Evolutionary conservation across 805 yeast genomes (phyloP).

Genomic region (Ogataea nakhonphanomensis): DNA sequence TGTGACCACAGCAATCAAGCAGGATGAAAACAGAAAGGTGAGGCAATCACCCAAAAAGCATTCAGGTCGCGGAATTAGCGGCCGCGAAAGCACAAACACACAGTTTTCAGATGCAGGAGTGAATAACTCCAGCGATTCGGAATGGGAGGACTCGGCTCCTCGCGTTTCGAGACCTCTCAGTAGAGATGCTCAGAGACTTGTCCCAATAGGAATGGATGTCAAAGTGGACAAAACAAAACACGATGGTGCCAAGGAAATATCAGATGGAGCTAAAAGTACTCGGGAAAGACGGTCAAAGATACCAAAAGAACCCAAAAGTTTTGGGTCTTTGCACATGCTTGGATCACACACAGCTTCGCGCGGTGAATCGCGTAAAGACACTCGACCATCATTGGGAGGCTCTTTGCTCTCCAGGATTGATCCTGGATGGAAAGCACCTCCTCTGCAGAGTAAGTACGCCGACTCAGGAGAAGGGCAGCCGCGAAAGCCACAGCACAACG

Average conservation of each 20-base stretch:
- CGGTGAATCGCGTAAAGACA: no score
- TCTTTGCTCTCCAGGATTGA: conserved; percentile 8
- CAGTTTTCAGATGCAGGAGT: conserved; percentile 3
- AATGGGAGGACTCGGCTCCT: conserved; percentile 12
- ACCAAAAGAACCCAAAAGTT: neutral
- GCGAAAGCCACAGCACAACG: neutral
- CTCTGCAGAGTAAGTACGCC: conserved; percentile 6
- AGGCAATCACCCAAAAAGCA: neutral
- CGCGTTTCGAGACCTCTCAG: conserved; percentile 9
- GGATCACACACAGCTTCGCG: no score
- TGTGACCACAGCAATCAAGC: conserved; percentile 22
- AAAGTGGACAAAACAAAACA: neutral
- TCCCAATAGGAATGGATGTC: conserved; percentile 9
- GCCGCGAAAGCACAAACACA: conserved; percentile 6
- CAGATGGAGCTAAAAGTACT: neutral
- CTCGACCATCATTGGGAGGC: neutral
- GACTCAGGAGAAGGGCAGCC: neutral
- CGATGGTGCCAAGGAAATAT: neutral
- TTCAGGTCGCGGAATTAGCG: neutral
- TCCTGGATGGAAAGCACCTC: conserved; percentile 9
- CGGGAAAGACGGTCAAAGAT: neutral
- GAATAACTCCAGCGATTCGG: conserved; percentile 4
- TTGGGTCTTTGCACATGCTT: no score
- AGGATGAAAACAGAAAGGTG: conserved; percentile 13
- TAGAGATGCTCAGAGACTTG: conserved; percentile 15